These are phyloP conservation scores for Starmera quercuum DNA, from an alignment of 805 yeast genomes.

Conservation along the genomic window DNA sequence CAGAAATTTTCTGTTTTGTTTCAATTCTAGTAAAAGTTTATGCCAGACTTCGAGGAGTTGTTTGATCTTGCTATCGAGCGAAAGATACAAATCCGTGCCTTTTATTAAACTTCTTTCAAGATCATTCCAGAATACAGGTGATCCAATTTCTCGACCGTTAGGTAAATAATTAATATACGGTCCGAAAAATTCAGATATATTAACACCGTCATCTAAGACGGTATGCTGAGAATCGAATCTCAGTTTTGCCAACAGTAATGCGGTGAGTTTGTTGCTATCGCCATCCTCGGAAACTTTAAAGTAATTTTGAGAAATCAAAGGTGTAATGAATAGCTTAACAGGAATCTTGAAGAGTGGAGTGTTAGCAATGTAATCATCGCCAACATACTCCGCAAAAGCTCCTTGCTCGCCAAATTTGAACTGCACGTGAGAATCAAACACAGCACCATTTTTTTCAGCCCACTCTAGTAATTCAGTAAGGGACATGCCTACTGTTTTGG, in stretches of 20 bases:
- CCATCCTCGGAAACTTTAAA: constrained; percentile 15
- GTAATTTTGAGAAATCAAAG: constrained; percentile 23
- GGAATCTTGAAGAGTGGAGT: constrained; percentile 32
- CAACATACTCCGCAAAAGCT: constrained; percentile 22
- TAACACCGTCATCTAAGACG: constrained; percentile 3
- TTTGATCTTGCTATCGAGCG: constrained; percentile 38
- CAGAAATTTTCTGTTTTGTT: constrained; percentile 7
- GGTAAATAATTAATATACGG: constrained; percentile 49
- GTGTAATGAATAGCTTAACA: constrained; percentile 27
- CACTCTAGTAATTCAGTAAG: constrained; percentile 20
- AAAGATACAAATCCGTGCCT: constrained; percentile 65
- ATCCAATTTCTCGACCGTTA: constrained; percentile 30
- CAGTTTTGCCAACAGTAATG: constrained; percentile 33
- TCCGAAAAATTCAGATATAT: constrained; percentile 17
- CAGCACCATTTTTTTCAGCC: constrained; percentile 32
- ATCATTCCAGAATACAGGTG: constrained; percentile 62
- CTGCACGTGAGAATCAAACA: constrained; percentile 24
- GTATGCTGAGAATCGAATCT: constrained; percentile 26
- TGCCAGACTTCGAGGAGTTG: constrained; percentile 57
- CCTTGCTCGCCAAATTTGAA: constrained; percentile 29
- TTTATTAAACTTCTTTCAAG: constrained; percentile 42
- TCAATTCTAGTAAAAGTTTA: constrained; percentile 15
- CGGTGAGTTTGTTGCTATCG: constrained; percentile 14
- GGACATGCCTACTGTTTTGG: too few relatives aligned
- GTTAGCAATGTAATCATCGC: constrained; percentile 3